Evolutionary conservation across 768 basidiomycete species (phyloP).

Genomic region (Boletus rubropictus): DNA sequence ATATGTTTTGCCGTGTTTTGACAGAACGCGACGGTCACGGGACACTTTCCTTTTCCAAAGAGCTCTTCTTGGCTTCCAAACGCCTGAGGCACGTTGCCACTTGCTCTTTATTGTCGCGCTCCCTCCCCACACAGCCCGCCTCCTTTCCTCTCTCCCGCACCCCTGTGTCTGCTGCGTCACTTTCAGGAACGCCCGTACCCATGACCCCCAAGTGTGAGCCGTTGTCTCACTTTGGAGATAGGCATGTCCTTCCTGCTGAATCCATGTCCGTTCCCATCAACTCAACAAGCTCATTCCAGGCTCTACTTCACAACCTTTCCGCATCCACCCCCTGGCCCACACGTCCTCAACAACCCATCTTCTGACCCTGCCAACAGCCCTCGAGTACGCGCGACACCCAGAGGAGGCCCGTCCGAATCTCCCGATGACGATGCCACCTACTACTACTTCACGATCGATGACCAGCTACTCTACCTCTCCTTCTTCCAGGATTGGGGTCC

Average conservation of each 20-base stretch:
- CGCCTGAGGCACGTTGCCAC: constrained; percentile 28
- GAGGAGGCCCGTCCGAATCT: constrained; percentile 54
- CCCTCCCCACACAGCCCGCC: constrained; percentile 2
- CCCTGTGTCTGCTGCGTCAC: constrained; percentile 8
- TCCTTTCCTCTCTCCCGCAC: constrained; percentile 1
- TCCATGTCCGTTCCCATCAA: constrained; percentile 2
- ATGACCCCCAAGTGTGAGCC: constrained; percentile 62
- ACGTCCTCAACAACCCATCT: constrained; percentile 56
- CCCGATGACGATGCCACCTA: constrained; percentile 73
- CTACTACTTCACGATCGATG: constrained; percentile 91
- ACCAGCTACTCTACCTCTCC: constrained; percentile 85
- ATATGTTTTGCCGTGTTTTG: constrained; percentile 22
- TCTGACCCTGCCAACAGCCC: constrained; percentile 51
- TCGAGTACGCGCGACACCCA: constrained; percentile 54
- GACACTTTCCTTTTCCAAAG: constrained; percentile 31
- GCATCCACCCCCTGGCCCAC: constrained; percentile 62
- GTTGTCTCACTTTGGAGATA: constrained; percentile 72
- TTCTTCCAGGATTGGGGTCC: constrained; percentile 97
- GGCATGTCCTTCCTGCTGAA: constrained; percentile 38
- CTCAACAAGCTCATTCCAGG: constrained; percentile 34
- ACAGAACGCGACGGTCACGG: constrained; percentile 34
- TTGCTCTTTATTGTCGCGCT: constrained; percentile 20
- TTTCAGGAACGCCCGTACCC: neutral
- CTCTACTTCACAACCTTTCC: constrained; percentile 89
- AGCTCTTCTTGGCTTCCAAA: constrained; percentile 21